Evolutionary conservation across 2,329 filamentous ascomycete species (phyloP), one percentile per base, ranked within the genome.

Genomic region (Diaporthe eres): DNA sequence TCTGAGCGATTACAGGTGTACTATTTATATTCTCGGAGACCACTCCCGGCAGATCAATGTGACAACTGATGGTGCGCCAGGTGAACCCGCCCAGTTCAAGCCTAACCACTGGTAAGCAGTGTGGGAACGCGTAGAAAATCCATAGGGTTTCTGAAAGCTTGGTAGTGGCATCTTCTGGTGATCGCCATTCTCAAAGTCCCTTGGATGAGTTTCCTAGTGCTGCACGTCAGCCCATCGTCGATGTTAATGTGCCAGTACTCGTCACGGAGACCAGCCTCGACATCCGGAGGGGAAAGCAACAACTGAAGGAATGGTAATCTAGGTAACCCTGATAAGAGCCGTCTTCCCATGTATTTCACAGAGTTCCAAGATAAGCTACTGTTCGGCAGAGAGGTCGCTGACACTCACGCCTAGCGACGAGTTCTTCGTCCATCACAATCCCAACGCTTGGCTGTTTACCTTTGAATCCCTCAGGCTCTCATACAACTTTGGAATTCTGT

Each of bases 21-120:
- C 42, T 67, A 34, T 49, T n/a, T 49, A 37, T 67, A 49, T 49
- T 47, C 42, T 17, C 61, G 61, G 61, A 67, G 42, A 49, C 10
- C 42, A 28, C 34, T 67, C 42, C 61, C 61, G 61, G 61, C 42
- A n/a, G 61, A 67, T 28, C 61, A 67, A 34, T n/a, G 17, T 44
- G 61, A 65, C 53, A 57, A 12, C 6, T 12, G 61, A 19, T 34
- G 39, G 28, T 19, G n/a, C 28, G 42, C 15, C 15, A 34, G 53
- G 17, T 17, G 22, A 34, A 34, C 6, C 42, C 8, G 39, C 17
- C 39, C 39, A 47, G 8, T 47, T 47, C 17, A 44, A 7, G 25
- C 39, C 25, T 12, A 25, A 9, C 15, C 10, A 47, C 60, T 65
- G 17, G 9, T 15, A 22, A 22, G 22, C 25, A 28, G n/a, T 12